Base-by-base conservation (phyloP, 352 stramenopile species). In the Peronospora destructor region DNA sequence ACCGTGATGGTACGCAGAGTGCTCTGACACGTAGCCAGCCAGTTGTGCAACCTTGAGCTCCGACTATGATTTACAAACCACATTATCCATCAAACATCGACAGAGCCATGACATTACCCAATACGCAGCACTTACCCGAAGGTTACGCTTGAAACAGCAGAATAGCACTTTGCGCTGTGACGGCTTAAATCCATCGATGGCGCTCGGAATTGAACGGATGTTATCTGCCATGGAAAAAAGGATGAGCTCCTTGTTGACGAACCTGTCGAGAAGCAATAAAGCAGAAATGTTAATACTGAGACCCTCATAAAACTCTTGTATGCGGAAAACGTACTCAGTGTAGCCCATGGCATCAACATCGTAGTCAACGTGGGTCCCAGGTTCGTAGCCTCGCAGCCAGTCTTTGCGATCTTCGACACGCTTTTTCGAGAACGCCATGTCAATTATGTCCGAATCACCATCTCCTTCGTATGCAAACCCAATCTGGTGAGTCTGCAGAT, bases 231-330 rank as follows among this genome's bases (percentile, higher is more conserved):
- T 96, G 8, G 91, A 98, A 66, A 98, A 99, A 56, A 98, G 77
- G 62, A 98, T 98, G 28, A 99, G 78, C 57, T 99, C 96, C 61
- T 98, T 97, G 79, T 99, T 97, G 21, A 98, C 84, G 53, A 99
- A 99, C 33, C 80, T 93, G 56, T 46, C 9, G 17, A 14, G 42
- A 30, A 50, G 53, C 28, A 45, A 43, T 51, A 48, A 28, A 19
- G 5, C 25, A 45, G 9, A 19, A 25, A 25, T 6, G 35, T 61
- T 46, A 62, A 19, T 30, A 32, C 21, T 12, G 5, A 38, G 3
- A 19, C 17, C 3, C 11, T 32, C 17, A 32, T 32, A 4, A 49
- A 9, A 26, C 19, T 19, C 13, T 10, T 16, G n/a, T 30, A 14
- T 4, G 42, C 4, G 8, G 17, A 28, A 34, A 34, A 73, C 71